Conservation (phyloP, 495 filamentous ascomycete species). For the Aspergillus leporis region DNA sequence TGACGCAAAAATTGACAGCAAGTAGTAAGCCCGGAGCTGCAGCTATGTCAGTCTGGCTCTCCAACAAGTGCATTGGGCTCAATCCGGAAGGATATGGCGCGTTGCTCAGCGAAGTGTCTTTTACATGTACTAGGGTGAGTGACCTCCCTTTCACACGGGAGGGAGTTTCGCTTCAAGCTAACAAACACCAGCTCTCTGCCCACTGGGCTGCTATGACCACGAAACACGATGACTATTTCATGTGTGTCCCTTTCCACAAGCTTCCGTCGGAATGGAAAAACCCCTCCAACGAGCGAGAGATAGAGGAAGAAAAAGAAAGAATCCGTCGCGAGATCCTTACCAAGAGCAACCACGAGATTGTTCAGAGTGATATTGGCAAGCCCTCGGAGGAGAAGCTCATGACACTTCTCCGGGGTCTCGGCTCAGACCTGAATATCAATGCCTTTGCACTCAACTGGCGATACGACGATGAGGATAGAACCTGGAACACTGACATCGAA, state of each 20-base stretch:
- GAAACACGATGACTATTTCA: constrained; percentile 26
- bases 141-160: neutral
- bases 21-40: constrained; percentile 46
- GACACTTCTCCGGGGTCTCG: constrained; percentile 37
- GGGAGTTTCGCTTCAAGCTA: neutral
- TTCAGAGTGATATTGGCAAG: constrained; percentile 1
- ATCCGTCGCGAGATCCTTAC: constrained; percentile 38
- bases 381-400: constrained; percentile 1
- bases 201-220: constrained; percentile 42
- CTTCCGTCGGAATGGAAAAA: constrained; percentile 35
- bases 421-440: constrained; percentile 51
- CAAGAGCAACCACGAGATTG: constrained; percentile 23
- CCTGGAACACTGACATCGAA: constrained; percentile 46
- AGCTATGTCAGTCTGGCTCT: constrained; percentile 43
- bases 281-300: constrained; percentile 17
- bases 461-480: constrained; percentile 28
- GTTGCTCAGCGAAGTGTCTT: constrained; percentile 40
- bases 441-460: constrained; percentile 41
- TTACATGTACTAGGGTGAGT: constrained; percentile 36
- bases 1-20: neutral
- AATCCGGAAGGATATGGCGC: constrained; percentile 36
- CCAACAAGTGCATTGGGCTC: constrained; percentile 40
- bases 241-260: constrained; percentile 44
- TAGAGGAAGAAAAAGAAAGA: constrained; percentile 33
- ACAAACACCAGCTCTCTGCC: constrained; percentile 35